These are phyloP conservation scores for Calonectria hawksworthii DNA, from an alignment of 2,329 filamentous ascomycete species.

Conservation along the genomic window DNA sequence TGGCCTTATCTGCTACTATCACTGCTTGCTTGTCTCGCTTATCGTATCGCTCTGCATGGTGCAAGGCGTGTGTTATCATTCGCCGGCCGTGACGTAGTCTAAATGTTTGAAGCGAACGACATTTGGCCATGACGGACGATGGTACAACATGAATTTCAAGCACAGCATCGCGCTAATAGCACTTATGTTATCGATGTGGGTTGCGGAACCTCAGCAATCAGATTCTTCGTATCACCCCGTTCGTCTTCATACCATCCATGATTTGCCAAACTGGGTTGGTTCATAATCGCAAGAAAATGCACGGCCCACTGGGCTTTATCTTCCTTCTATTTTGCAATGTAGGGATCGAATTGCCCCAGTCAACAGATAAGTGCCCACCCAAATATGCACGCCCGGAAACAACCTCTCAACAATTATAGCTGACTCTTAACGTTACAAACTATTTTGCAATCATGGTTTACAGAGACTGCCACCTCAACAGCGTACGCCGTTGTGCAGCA, in stretches of 20 bases:
- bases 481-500: not conserved
- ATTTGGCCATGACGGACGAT: not conserved
- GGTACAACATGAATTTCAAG: not conserved
- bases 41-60: not conserved
- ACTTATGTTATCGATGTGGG: not conserved
- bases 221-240: too few species aligned
- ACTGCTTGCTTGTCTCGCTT: not conserved
- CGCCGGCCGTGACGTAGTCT: not conserved
- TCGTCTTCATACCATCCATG: not conserved
- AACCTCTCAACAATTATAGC: not conserved
- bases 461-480: not conserved
- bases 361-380: not conserved
- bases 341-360: not conserved
- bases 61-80: not conserved
- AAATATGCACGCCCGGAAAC: not conserved
- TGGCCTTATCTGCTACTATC: not conserved
- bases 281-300: not conserved
- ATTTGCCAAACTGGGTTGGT: not conserved
- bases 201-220: too few species aligned
- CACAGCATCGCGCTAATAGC: not conserved
- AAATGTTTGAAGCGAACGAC: not conserved
- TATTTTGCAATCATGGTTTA: slow-evolving; percentile 8
- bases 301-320: not conserved
- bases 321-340: not conserved
- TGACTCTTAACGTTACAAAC: slow-evolving; percentile 6